Evolutionary conservation across 2,329 filamentous ascomycete genomes (phyloP).

Genomic region (Colletotrichum chlorophyti): DNA sequence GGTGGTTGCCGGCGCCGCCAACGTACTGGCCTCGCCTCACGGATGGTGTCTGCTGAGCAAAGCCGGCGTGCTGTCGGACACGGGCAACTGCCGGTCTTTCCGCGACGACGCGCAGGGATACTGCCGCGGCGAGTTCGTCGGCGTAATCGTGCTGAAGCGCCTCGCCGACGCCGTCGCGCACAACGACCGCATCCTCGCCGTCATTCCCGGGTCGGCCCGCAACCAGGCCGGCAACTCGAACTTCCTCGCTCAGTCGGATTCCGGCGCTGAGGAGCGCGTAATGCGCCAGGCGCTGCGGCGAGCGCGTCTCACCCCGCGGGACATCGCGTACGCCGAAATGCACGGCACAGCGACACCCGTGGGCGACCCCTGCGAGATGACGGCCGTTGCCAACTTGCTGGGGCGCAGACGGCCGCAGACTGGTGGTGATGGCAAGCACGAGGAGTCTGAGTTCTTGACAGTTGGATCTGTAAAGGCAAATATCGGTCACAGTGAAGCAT

Average conservation of each 20-base stretch:
- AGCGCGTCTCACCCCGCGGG: conserved; percentile 27
- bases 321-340: conserved; percentile 43
- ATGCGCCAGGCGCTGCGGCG: conserved; percentile 60
- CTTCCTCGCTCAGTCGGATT: conserved; percentile 34
- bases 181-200: conserved; percentile 50
- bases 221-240: conserved; percentile 49
- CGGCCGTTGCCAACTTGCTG: conserved; percentile 37
- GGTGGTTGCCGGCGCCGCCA: conserved; percentile 47
- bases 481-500: conserved; percentile 31
- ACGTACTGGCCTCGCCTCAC: conserved; percentile 37
- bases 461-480: conserved; percentile 30
- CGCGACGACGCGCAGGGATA: conserved; percentile 51
- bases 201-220: conserved; percentile 45
- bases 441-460: not conserved
- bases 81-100: conserved; percentile 42
- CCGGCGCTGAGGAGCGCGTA: conserved; percentile 27
- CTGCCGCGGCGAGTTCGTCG: conserved; percentile 55
- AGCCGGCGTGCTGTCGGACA: conserved; percentile 36
- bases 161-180: conserved; percentile 53
- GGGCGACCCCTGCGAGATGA: conserved; percentile 55
- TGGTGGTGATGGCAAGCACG: not conserved
- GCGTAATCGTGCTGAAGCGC: conserved; percentile 52
- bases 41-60: conserved; percentile 22
- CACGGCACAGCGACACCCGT: conserved; percentile 55
- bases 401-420: not conserved